A percentile compares a stretch with the other conserved stretches of the same genome.
Evolutionary conservation across 2,329 filamentous ascomycete species (phyloP).

Genomic region (Blastomyces parvus): DNA sequence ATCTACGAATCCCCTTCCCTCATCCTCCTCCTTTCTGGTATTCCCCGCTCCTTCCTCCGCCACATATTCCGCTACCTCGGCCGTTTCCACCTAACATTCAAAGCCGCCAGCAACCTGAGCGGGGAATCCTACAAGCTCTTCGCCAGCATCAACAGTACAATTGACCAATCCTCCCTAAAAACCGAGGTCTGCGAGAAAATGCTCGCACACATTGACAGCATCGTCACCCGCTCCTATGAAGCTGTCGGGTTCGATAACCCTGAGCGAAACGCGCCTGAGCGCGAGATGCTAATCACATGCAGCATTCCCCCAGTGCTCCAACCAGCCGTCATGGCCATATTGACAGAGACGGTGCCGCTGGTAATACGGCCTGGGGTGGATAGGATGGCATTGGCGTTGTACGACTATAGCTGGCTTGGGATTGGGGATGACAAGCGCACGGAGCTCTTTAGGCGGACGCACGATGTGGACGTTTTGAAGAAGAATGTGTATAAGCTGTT

Average conservation of each 20-base stretch:
- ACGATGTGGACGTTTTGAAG: conserved; percentile 50
- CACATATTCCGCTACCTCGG: conserved; percentile 57
- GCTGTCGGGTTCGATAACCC: conserved; percentile 35
- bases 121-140: conserved; percentile 37
- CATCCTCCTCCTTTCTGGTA: conserved; percentile 60
- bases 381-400: conserved; percentile 60
- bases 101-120: conserved; percentile 32
- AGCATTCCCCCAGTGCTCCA: conserved; percentile 44
- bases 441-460: conserved; percentile 51
- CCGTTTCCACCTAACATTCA: conserved; percentile 42
- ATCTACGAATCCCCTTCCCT: conserved; percentile 31
- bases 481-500: conserved; percentile 29
- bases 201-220: conserved; percentile 54
- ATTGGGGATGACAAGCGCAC: conserved; percentile 50
- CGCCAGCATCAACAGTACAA: conserved; percentile 45
- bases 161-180: conserved; percentile 46
- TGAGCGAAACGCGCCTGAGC: conserved; percentile 42
- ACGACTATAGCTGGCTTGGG: conserved; percentile 60
- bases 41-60: conserved; percentile 62
- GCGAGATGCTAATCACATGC: conserved; percentile 44
- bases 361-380: conserved; percentile 54
- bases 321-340: conserved; percentile 39
- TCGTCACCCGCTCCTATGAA: conserved; percentile 52
- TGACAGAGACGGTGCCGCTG: conserved; percentile 44
- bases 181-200: conserved; percentile 55